Evolutionary conservation across 768 basidiomycete genomes (phyloP).

Genomic region (Podaxis sp.): DNA sequence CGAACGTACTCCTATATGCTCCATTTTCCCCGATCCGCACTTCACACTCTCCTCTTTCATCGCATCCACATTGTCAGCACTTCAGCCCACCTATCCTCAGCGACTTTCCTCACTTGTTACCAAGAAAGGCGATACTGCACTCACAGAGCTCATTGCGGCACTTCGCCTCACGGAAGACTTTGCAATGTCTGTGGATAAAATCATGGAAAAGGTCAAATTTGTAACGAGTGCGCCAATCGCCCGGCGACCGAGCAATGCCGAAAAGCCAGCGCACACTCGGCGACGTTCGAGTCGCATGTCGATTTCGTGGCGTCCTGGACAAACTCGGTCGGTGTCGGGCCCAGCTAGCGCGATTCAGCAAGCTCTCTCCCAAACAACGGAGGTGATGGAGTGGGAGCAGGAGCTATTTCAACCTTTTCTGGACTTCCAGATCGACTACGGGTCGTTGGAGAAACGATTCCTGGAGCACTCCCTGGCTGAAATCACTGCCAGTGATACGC

Average conservation of each 20-base stretch:
- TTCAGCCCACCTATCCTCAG: slow-evolving; percentile 80
- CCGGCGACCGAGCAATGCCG: slow-evolving; percentile 12
- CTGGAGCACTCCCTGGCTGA: slow-evolving; percentile 56
- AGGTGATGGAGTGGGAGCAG: slow-evolving; percentile 77
- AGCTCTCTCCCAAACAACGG: slow-evolving; percentile 20
- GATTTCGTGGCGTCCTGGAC: slow-evolving; percentile 50
- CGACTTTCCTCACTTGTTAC: slow-evolving; percentile 70
- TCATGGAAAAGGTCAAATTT: slow-evolving; percentile 66
- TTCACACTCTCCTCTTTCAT: slow-evolving; percentile 77
- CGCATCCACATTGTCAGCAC: slow-evolving; percentile 70
- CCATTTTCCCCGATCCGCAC: slow-evolving; percentile 86
- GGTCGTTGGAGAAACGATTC: slow-evolving; percentile 66
- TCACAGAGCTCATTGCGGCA: slow-evolving; percentile 66
- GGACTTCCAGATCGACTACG: slow-evolving; percentile 85
- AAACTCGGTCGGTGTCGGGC: slow-evolving; percentile 25
- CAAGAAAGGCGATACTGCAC: slow-evolving; percentile 54
- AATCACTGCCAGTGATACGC: slow-evolving; percentile 38
- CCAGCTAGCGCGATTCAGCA: slow-evolving; percentile 17
- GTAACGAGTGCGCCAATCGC: slow-evolving; percentile 25
- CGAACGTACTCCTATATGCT: slow-evolving; percentile 70
- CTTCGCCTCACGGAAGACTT: slow-evolving; percentile 83
- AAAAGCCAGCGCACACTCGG: slow-evolving; percentile 32
- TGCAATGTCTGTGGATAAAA: slow-evolving; percentile 62
- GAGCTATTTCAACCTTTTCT: slow-evolving; percentile 93
- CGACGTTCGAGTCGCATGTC: slow-evolving; percentile 62